phyloP scores from a whole-genome alignment of 306 rosid species.

The Glycyrrhiza uralensis region DNA sequence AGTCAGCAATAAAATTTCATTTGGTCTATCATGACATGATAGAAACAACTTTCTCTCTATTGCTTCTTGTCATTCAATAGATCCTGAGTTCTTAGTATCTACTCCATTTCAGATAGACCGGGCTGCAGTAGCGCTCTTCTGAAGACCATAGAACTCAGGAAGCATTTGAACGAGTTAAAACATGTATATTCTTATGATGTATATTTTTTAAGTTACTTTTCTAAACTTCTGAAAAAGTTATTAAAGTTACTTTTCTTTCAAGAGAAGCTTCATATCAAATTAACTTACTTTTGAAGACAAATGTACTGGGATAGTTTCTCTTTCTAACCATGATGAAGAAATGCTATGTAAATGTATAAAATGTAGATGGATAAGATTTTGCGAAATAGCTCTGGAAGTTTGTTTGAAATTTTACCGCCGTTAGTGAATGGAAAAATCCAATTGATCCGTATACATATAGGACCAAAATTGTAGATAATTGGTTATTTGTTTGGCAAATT shows the following conservation, averaged over 20 bases:
- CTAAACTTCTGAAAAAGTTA: background rate
- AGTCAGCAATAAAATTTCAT: conserved; percentile 3
- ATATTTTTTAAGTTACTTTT: background rate
- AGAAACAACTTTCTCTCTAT: background rate
- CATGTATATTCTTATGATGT: no score
- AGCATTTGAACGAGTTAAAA: no score
- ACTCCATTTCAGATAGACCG: background rate
- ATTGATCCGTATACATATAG: no score
- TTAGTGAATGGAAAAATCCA: no score
- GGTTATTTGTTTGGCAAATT: no score
- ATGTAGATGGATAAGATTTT: background rate
- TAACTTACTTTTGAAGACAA: background rate
- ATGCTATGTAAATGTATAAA: background rate
- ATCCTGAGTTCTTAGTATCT: no score
- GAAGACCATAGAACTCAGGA: no score
- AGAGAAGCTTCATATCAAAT: background rate
- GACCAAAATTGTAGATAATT: no score
- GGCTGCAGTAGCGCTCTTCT: no score
- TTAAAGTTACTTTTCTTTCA: no score
- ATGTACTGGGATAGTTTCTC: background rate
- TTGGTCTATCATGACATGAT: background rate
- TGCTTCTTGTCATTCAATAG: no score
- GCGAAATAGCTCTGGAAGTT: background rate
- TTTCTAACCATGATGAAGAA: background rate
- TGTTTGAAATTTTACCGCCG: no score